Percentiles rank a stretch among this genome's conserved stretches.
Conservation (phyloP, 805 yeast species). For the Monosporozyma servazzii region DNA sequence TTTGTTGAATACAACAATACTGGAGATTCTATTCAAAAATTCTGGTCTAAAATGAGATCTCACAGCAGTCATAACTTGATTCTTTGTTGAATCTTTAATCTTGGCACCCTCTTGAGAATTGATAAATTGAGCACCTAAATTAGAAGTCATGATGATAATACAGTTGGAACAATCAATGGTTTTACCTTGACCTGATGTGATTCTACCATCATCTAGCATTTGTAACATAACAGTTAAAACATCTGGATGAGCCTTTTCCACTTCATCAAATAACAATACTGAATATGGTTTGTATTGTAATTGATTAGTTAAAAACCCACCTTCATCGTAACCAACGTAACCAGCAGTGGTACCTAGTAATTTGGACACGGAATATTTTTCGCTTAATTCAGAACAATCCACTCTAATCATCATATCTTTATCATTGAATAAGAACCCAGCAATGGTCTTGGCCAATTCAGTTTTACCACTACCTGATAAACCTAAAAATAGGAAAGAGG, state of each 20-base stretch:
- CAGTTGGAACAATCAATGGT: slow-evolving; percentile 87
- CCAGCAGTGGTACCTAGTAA: slow-evolving; percentile 97
- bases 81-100: slow-evolving; percentile 60
- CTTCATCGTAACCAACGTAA: slow-evolving; percentile 93
- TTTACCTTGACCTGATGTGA: slow-evolving; percentile 90
- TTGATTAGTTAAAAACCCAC: slow-evolving; percentile 92
- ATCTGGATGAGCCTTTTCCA: slow-evolving; percentile 97
- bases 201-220: slow-evolving; percentile 91
- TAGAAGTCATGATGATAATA: slow-evolving; percentile 92
- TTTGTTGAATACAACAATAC: slow-evolving; percentile 88
- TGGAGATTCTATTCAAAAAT: slow-evolving; percentile 89
- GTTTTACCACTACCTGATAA: slow-evolving; percentile 98
- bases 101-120: slow-evolving; percentile 55
- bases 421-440: slow-evolving; percentile 92
- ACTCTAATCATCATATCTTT: slow-evolving; percentile 95
- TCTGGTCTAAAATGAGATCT: slow-evolving; percentile 92
- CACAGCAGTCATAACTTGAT: slow-evolving; percentile 74
- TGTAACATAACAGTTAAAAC: slow-evolving; percentile 87
- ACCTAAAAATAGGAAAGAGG: slow-evolving; percentile 90
- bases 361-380: slow-evolving; percentile 92
- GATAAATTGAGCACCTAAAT: slow-evolving; percentile 89
- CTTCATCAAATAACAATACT: slow-evolving; percentile 93
- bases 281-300: slow-evolving; percentile 87
- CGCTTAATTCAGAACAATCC: slow-evolving; percentile 93
- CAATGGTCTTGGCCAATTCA: slow-evolving; percentile 91